phyloP scores from a whole-genome alignment of 176 grass and related monocot species.

The Secale cereale region DNA sequence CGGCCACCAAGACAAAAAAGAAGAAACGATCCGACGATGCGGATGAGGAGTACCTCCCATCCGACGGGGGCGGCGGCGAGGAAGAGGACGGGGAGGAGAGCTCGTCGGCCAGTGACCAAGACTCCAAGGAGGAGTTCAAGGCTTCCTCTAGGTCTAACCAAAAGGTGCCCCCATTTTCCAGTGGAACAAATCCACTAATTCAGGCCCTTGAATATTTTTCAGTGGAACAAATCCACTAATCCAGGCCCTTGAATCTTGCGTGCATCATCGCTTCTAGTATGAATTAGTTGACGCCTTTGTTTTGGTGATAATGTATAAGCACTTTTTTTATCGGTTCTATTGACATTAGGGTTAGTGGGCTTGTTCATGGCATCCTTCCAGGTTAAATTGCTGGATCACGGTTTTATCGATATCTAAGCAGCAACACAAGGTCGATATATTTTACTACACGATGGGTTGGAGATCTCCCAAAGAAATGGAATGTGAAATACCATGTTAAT shows the following conservation, averaged over 20 bases:
- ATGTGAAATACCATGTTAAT: neutral
- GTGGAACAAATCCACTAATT: neutral
- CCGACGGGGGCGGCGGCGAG: neutral
- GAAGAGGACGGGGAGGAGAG: neutral
- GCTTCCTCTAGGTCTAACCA: slow-evolving; percentile 34
- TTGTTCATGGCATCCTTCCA: neutral
- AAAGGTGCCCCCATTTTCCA: slow-evolving; percentile 30
- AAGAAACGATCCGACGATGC: slow-evolving; percentile 43
- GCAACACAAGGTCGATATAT: neutral
- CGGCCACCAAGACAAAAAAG: slow-evolving; percentile 20
- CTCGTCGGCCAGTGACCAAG: slow-evolving; percentile 6
- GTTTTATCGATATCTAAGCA: neutral
- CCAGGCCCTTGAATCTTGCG: neutral
- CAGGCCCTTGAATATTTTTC: neutral
- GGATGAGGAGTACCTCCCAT: slow-evolving; percentile 74
- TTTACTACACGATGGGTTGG: neutral
- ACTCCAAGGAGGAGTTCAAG: slow-evolving; percentile 11
- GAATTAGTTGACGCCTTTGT: neutral
- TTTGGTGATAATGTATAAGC: neutral
- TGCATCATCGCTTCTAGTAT: neutral
- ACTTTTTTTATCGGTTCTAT: neutral
- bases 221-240: neutral
- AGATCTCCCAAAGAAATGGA: neutral
- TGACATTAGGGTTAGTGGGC: neutral
- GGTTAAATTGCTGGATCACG: neutral